Conservation (phyloP, 176 grass and related monocot species). For the Metroxylon sagu region DNA sequence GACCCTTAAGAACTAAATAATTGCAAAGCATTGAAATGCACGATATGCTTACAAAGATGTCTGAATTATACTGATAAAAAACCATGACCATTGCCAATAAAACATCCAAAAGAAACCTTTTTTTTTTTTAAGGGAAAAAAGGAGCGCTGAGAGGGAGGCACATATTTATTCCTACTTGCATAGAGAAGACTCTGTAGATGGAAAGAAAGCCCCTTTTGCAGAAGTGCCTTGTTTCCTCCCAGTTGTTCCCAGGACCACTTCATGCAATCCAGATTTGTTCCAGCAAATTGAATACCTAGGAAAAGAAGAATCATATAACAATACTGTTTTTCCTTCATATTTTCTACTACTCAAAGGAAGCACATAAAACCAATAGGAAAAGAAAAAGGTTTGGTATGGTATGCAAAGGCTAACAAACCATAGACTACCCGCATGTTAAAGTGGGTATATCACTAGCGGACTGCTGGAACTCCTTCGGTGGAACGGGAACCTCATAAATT, state of each 20-base stretch:
- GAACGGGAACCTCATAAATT: constrained; percentile 52
- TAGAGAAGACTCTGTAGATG: constrained; percentile 66
- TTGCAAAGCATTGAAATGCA: too few relatives aligned
- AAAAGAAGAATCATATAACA: background rate
- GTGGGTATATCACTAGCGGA: constrained; percentile 23
- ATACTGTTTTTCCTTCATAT: background rate
- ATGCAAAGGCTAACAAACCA: constrained; percentile 28
- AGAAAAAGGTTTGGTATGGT: background rate
- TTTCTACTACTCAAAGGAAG: background rate
- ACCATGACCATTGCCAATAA: background rate
- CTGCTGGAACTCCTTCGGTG: constrained; percentile 61
- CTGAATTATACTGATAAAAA: too few relatives aligned
- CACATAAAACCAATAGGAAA: background rate
- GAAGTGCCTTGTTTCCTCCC: constrained; percentile 95
- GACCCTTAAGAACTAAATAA: too few relatives aligned
- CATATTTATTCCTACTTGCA: constrained; percentile 58
- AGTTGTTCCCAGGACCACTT: constrained; percentile 75
- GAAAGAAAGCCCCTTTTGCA: constrained; percentile 42
- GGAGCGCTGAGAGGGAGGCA: background rate
- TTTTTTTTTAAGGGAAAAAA: constrained; percentile 8
- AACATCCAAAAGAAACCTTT: background rate
- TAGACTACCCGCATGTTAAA: constrained; percentile 92
- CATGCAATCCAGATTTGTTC: constrained; percentile 70
- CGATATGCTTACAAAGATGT: too few relatives aligned
- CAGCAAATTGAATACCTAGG: constrained; percentile 85